A percentile compares a stretch with the other conserved stretches of the same genome.
phyloP scores from a whole-genome alignment of 768 basidiomycete species.

The Heimioporus sp. region DNA sequence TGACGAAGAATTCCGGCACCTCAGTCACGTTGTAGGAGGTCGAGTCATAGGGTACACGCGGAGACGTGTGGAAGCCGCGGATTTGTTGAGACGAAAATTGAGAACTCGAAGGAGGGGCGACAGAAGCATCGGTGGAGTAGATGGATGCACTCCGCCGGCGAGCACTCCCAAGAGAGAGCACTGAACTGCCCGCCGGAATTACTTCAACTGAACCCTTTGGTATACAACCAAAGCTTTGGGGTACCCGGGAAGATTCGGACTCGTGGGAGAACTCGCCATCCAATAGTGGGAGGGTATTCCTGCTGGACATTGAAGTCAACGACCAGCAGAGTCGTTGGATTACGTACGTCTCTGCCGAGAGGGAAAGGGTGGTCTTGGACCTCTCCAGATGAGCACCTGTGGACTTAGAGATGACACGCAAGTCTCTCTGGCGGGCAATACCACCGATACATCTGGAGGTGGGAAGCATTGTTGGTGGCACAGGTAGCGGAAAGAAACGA shows the following conservation, averaged over 20 bases:
- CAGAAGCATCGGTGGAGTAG: background rate
- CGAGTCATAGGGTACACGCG: constrained; percentile 13
- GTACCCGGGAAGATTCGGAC: too few relatives aligned
- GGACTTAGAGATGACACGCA: constrained; percentile 38
- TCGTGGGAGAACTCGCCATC: too few relatives aligned
- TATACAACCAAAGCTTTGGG: too few relatives aligned
- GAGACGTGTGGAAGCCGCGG: constrained; percentile 26
- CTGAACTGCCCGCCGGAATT: too few relatives aligned
- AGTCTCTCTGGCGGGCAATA: constrained; percentile 36
- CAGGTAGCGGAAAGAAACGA: background rate
- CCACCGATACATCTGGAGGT: constrained; percentile 38
- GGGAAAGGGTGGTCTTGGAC: constrained; percentile 28
- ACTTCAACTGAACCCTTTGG: too few relatives aligned
- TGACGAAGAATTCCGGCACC: constrained; percentile 28
- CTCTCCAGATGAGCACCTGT: constrained; percentile 32
- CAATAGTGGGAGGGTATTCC: constrained; percentile 22
- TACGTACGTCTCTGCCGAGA: constrained; percentile 35
- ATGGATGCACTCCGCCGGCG: background rate
- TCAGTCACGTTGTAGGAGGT: constrained; percentile 25
- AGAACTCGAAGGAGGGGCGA: too few relatives aligned
- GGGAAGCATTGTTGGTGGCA: constrained; percentile 10
- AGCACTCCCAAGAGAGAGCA: background rate
- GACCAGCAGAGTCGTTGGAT: constrained; percentile 36
- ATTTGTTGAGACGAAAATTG: constrained; percentile 7
- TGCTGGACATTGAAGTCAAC: constrained; percentile 29